Base-by-base conservation (phyloP, 75 land plant species). In the Ceratopteris richardii region DNA sequence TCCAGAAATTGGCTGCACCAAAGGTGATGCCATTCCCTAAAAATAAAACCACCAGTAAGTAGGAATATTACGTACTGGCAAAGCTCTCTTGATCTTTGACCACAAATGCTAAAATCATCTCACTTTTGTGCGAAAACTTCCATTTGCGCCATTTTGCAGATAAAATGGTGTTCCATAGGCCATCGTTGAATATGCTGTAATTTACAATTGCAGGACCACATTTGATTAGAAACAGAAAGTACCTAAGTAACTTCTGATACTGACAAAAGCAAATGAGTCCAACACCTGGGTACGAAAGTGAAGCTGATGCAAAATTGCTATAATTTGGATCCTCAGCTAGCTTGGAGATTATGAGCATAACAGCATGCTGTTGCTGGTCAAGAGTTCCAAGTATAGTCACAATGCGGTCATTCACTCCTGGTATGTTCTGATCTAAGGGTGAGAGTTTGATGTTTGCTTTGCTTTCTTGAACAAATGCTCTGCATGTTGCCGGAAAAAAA, bases 401-500 rank as follows among this genome's bases (percentile, higher is more conserved):
- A 25, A 90, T 60, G 60, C 87, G 77, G 51, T 90, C 96, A 61
- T 39, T 73, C 43, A 86, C 54, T 1, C 87, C 82, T 47, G 65
- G 64, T 48, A 66, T 65, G 37, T 21, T 59, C 28, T 82, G 69
- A 56, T 90, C 87, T 51, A 78, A 83, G 29, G 91, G 79, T 2
- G 96, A 86, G 64, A 90, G 76, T 73, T 90, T 90, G 30, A 81
- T 90, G 50, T 67, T 72, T 46, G 96, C 92, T 37, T 74, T 74
- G 29, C 87, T 83, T 0, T 86, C 81, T 33, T 90, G 85, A 36
- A 86, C 80, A 57, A 83, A 73, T 29, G 83, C 67, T 70, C 91
- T 90, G 84, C 19, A 19, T 52, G 55, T 47, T 56, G 9, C 37
- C 3, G 37, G n/a, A n/a, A n/a, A n/a, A n/a, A n/a, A n/a, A n/a